Evolutionary conservation across 352 stramenopile species (phyloP), one percentile per base, ranked within the genome.

Genomic region (Globisporangium nodosum): DNA sequence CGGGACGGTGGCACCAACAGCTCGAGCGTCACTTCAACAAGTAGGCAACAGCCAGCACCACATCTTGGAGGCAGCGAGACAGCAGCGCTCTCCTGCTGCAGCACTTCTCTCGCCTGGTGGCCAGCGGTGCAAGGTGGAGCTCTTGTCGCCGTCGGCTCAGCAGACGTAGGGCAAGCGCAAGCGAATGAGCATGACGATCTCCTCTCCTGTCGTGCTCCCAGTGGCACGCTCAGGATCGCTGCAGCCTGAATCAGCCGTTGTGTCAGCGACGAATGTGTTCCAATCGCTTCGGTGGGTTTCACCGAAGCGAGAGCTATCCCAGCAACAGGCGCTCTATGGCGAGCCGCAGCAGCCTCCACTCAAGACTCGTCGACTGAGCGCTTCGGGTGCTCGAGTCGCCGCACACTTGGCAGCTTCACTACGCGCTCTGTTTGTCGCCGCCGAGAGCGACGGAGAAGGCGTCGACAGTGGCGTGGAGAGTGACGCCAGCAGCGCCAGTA

Each of bases 131-230:
- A 64, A 64, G 31, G 11, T n/a, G 8, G 58, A 64, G 24, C 20
- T 58, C 21, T 2, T 58, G 51, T 54, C 58, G 11, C 56, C 56
- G 13, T 57, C 57, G 31, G 27, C 42, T 24, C 18, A 12, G 18
- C 58, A 5, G 58, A 58, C 49, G 20, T 47, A 15, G 15, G 49
- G 40, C 12, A 58, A 56, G 27, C 43, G 58, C 18, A 64, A 59
- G n/a, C 58, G 58, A 21, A 33, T 54, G 35, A 53, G 52, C 24
- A 47, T 58, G 43, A 64, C 58, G 43, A 64, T 64, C 58, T 64
- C 58, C 3, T 52, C 58, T 1, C 40, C 40, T 8, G 12, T 9
- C 8, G 49, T 37, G 5, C 27, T 47, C 6, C 18, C 48, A 5
- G 39, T 39, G 4, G 20, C 37, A n/a, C 21, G 42, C 9, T 43